Conservation (phyloP, 1,284 basidiomycete genomes). For the Pseudozyma flocculosa region DNA sequence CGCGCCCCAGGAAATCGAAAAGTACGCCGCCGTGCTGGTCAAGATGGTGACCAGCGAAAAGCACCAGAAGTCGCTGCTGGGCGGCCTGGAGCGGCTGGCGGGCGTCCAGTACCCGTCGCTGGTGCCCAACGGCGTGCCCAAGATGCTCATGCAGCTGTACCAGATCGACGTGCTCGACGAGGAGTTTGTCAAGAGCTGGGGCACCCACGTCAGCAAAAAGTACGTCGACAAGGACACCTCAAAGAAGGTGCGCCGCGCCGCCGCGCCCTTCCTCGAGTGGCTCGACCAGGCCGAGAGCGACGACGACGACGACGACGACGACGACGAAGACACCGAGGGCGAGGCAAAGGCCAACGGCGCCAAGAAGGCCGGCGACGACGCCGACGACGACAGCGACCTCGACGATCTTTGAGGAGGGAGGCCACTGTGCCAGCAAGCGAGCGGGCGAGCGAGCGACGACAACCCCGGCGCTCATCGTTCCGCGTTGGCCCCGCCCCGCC, state of each 20-base stretch:
- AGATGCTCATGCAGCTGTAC: constrained; percentile 93
- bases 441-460: too few relatives aligned
- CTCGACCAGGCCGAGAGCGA: constrained; percentile 54
- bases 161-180: constrained; percentile 91
- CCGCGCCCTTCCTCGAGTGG: constrained; percentile 79
- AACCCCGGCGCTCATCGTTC: too few relatives aligned
- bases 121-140: constrained; percentile 67
- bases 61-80: constrained; percentile 90
- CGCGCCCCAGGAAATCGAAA: constrained; percentile 72
- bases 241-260: constrained; percentile 93
- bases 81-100: constrained; percentile 55
- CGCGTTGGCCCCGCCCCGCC: too few relatives aligned
- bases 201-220: constrained; percentile 92
- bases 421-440: too few relatives aligned
- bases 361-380: constrained; percentile 23
- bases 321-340: constrained; percentile 39
- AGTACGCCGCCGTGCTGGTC: constrained; percentile 73
- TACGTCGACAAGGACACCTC: constrained; percentile 93
- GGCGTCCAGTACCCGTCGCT: constrained; percentile 51
- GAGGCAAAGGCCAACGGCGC: constrained; percentile 15
- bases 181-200: constrained; percentile 86
- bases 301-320: constrained; percentile 53
- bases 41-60: constrained; percentile 76
- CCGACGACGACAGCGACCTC: constrained; percentile 47
- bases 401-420: constrained; percentile 49